Evolutionary conservation across 768 basidiomycete species (phyloP).

Genomic region (Lactarius psammicola): DNA sequence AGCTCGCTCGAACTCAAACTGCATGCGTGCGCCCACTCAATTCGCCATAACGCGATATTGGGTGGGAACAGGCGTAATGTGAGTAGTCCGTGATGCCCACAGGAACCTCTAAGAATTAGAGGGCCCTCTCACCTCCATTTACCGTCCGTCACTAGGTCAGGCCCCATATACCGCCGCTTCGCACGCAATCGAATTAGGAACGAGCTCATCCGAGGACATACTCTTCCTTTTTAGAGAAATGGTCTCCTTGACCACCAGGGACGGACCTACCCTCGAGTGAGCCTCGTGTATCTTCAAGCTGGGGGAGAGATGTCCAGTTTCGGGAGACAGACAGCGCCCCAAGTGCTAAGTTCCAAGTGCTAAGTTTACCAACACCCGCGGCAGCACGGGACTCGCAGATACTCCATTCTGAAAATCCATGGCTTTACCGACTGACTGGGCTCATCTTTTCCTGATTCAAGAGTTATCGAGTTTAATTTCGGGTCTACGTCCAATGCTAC

Average conservation of each 20-base stretch:
- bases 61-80: not conserved
- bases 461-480: too few species aligned
- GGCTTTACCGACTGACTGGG: not conserved
- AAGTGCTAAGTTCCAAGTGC: too few species aligned
- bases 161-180: not conserved
- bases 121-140: too few species aligned
- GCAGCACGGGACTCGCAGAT: too few species aligned
- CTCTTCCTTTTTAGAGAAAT: not conserved
- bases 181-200: not conserved
- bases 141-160: not conserved
- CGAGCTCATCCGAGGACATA: not conserved
- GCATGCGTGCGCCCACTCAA: not conserved
- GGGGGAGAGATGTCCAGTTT: not conserved
- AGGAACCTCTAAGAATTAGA: not conserved
- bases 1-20: conserved; percentile 4
- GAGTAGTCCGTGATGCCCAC: not conserved
- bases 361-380: not conserved
- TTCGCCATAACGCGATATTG: not conserved
- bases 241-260: not conserved
- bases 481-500: not conserved
- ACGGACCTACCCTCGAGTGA: not conserved
- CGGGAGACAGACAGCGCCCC: not conserved
- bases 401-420: not conserved
- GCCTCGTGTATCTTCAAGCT: not conserved
- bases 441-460: not conserved